Conservation (phyloP, 345 rosid species). For the Rhodamnia argentea region DNA sequence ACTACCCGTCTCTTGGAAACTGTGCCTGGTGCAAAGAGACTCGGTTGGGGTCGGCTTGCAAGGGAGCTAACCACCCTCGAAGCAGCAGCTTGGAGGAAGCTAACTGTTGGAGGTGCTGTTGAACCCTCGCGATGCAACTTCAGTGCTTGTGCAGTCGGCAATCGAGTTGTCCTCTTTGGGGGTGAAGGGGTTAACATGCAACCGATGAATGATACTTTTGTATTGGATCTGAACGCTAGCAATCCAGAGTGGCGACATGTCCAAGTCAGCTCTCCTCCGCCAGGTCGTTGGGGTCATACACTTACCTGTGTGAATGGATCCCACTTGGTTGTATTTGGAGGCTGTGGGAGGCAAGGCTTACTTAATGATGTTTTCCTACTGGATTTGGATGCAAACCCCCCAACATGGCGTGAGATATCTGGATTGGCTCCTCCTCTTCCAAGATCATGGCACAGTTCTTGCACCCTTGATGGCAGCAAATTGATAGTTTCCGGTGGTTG, state of each 20-base stretch:
- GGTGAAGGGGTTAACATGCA: slow-evolving; percentile 96
- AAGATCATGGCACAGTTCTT: slow-evolving; percentile 91
- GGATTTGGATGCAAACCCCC: slow-evolving; percentile 81
- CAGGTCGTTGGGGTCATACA: slow-evolving; percentile 91
- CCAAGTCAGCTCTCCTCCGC: slow-evolving; percentile 84
- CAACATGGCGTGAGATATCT: slow-evolving; percentile 81
- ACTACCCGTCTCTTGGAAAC: slow-evolving; percentile 66
- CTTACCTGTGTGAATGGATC: slow-evolving; percentile 78
- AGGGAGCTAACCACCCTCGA: slow-evolving; percentile 84
- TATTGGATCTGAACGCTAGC: slow-evolving; percentile 64
- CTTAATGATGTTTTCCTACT: slow-evolving; percentile 77
- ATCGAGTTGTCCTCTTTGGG: slow-evolving; percentile 76
- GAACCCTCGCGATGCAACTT: slow-evolving; percentile 90
- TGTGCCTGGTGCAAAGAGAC: slow-evolving; percentile 75
- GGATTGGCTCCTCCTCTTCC: slow-evolving; percentile 87
- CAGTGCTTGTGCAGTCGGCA: slow-evolving; percentile 89
- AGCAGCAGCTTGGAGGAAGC: slow-evolving; percentile 85
- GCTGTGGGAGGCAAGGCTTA: slow-evolving; percentile 83
- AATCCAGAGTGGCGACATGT: slow-evolving; percentile 79
- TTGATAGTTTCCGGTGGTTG: slow-evolving; percentile 87
- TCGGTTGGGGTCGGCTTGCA: slow-evolving; percentile 80
- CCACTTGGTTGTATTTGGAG: slow-evolving; percentile 77
- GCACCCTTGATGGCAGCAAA: slow-evolving; percentile 88
- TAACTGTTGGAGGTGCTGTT: slow-evolving; percentile 80
- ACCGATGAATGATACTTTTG: slow-evolving; percentile 92